Percentiles rank a stretch among this genome's conserved stretches.
phyloP scores from a whole-genome alignment of 495 filamentous ascomycete genomes.

The Hypoxylon fragiforme region DNA sequence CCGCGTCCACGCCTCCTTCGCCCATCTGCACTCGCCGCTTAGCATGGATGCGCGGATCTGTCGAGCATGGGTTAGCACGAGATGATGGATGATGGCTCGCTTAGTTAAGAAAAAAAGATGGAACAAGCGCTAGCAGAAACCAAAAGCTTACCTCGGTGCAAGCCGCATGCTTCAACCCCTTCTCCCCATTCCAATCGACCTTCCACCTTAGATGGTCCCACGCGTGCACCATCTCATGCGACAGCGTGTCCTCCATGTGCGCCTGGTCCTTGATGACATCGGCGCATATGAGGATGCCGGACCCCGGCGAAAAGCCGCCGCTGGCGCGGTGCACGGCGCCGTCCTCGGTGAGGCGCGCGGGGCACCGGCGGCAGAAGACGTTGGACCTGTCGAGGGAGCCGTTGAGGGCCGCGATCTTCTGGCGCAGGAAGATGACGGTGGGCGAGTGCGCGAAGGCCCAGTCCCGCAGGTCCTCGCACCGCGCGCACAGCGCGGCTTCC shows the following conservation, averaged over 20 bases:
- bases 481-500: slow-evolving; percentile 71
- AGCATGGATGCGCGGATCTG: slow-evolving; percentile 91
- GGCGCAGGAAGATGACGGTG: slow-evolving; percentile 77
- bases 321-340: slow-evolving; percentile 49
- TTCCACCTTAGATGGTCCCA: slow-evolving; percentile 93
- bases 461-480: slow-evolving; percentile 76
- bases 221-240: slow-evolving; percentile 97
- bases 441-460: slow-evolving; percentile 83
- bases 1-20: slow-evolving; percentile 77
- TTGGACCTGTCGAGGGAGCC: slow-evolving; percentile 72
- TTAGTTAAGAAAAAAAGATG: background rate
- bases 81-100: background rate
- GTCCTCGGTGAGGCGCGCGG: slow-evolving; percentile 49
- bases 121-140: no score
- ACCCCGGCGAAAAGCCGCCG: slow-evolving; percentile 81
- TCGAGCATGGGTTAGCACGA: slow-evolving; percentile 14
- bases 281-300: slow-evolving; percentile 87
- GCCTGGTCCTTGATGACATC: slow-evolving; percentile 75
- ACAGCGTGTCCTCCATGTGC: slow-evolving; percentile 88
- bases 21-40: slow-evolving; percentile 92
- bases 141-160: slow-evolving; percentile 78
- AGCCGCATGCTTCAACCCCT: slow-evolving; percentile 77
- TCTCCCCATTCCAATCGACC: slow-evolving; percentile 73
- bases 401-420: slow-evolving; percentile 76
- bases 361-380: slow-evolving; percentile 80